Conservation (phyloP, 164 flowering plant genomes). For the Houttuynia cordata region DNA sequence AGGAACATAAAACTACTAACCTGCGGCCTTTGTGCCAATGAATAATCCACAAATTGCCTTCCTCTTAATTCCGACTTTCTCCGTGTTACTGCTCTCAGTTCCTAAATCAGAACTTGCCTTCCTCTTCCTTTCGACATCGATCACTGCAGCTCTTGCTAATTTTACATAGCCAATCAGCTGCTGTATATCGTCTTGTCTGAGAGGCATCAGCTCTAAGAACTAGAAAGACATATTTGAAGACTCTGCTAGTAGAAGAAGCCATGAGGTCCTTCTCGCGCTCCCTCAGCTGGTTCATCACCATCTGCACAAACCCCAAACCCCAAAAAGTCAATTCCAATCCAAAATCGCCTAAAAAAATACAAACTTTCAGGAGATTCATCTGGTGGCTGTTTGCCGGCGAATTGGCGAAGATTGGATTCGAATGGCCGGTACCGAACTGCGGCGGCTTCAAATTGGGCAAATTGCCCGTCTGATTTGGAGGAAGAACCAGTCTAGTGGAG, state of each 20-base stretch:
- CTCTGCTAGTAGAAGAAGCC: no score
- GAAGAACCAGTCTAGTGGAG: conserved; percentile 3
- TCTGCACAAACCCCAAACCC: neutral
- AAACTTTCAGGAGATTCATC: neutral
- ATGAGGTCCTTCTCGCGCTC: conserved; percentile 14
- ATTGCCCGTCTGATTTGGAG: conserved; percentile 5
- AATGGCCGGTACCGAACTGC: conserved; percentile 1
- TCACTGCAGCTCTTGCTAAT: neutral
- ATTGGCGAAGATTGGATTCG: conserved; percentile 17
- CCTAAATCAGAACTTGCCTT: neutral
- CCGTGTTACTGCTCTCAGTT: no score
- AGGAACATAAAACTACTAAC: no score
- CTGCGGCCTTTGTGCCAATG: no score
- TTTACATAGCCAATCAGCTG: neutral
- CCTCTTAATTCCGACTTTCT: neutral
- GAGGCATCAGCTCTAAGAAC: no score
- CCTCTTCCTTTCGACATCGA: neutral
- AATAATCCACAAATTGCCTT: no score
- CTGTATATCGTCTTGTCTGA: neutral
- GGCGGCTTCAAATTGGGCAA: conserved; percentile 9
- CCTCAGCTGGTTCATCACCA: conserved; percentile 59
- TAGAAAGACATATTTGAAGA: no score
- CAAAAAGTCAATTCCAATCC: neutral
- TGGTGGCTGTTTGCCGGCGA: conserved; percentile 14
- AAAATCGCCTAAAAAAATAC: neutral